Conservation (phyloP, 1,284 basidiomycete species). For the Prillingera fragicola region DNA sequence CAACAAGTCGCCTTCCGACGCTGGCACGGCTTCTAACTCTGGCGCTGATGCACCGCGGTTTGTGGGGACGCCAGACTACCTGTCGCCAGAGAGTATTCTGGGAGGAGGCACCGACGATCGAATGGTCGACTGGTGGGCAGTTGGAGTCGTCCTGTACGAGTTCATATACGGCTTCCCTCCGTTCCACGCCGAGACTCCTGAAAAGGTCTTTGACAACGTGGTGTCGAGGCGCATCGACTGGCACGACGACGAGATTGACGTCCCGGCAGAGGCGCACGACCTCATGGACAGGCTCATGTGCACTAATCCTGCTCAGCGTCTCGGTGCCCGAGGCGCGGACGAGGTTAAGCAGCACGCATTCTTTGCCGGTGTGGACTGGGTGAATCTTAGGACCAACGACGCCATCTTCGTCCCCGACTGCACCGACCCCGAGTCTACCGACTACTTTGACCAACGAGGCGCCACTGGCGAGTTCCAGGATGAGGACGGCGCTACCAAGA, state of each 20-base stretch:
- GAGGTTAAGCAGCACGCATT: conserved; percentile 93
- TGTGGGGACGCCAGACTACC: conserved; percentile 94
- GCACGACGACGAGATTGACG: conserved; percentile 83
- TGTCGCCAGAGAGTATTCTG: conserved; percentile 92
- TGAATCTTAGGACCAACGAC: conserved; percentile 76
- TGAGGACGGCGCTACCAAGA: conserved; percentile 20
- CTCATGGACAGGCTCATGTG: conserved; percentile 87
- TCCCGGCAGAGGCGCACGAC: conserved; percentile 79
- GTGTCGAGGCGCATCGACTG: conserved; percentile 92
- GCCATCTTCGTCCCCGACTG: conserved; percentile 95
- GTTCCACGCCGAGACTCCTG: conserved; percentile 94
- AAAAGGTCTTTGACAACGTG: conserved; percentile 98
- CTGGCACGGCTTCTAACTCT: conserved; percentile 57
- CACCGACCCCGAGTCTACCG: conserved; percentile 93
- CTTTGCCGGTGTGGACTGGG: conserved; percentile 88
- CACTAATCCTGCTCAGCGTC: conserved; percentile 68
- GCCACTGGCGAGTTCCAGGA: conserved; percentile 39
- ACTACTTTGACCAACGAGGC: conserved; percentile 97
- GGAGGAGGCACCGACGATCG: conserved; percentile 93
- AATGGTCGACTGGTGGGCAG: conserved; percentile 97
- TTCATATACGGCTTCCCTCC: conserved; percentile 96
- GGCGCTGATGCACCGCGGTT: conserved; percentile 67
- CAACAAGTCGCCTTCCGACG: conserved; percentile 51
- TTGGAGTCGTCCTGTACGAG: conserved; percentile 97
- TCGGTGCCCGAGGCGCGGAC: conserved; percentile 81